phyloP scores from a whole-genome alignment of 2,329 filamentous ascomycete genomes.

The Albophoma yamanashiensis region DNA sequence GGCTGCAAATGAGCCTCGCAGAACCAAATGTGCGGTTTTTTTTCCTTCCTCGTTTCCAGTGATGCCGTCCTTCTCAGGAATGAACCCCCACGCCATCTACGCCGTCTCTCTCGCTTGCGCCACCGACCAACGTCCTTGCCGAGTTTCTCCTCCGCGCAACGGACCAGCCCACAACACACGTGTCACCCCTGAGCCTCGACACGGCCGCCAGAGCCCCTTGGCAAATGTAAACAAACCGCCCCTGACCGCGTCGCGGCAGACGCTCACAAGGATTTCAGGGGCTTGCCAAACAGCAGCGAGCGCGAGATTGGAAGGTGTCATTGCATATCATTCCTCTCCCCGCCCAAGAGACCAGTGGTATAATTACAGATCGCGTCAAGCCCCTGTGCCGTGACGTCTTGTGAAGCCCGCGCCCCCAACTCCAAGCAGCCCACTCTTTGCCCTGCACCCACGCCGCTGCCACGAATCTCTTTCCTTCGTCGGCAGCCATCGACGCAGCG shows the following conservation, averaged over 20 bases:
- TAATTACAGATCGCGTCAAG: slow-evolving; percentile 7
- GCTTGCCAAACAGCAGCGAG: neutral
- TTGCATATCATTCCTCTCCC: slow-evolving; percentile 2
- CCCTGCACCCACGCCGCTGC: neutral
- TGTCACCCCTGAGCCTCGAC: neutral
- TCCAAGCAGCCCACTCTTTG: neutral
- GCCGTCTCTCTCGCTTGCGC: neutral
- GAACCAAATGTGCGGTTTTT: neutral
- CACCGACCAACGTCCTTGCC: neutral
- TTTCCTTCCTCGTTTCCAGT: no score
- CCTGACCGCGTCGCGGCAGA: neutral
- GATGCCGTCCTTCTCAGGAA: neutral
- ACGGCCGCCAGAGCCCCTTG: neutral
- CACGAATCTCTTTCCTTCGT: neutral
- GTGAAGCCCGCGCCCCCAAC: neutral
- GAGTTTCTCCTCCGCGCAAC: neutral
- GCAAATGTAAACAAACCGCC: neutral
- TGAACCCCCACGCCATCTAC: neutral
- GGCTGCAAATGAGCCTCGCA: neutral
- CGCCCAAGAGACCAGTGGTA: slow-evolving; percentile 2
- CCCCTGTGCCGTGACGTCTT: neutral
- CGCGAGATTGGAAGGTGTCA: neutral
- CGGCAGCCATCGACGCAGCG: neutral
- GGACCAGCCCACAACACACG: neutral
- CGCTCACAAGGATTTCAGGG: neutral